Conservation (phyloP, 768 basidiomycete species). For the Termitomyces sp. region DNA sequence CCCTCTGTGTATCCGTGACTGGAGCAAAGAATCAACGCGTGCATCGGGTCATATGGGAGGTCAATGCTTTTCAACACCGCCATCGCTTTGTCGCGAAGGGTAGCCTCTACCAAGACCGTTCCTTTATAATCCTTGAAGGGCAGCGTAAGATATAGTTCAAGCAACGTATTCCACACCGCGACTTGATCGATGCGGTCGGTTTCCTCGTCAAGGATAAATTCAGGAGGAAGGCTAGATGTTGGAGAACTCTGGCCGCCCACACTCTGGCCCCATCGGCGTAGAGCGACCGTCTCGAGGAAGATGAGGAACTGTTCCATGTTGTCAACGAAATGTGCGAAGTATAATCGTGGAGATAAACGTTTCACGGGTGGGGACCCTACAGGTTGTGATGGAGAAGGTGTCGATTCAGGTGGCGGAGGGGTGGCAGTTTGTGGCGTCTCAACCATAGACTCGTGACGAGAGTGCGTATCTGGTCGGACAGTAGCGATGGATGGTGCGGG, state of each 20-base stretch:
- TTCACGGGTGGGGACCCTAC: constrained; percentile 30
- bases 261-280: constrained; percentile 72
- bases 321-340: constrained; percentile 93
- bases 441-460: constrained; percentile 31
- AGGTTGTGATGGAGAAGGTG: constrained; percentile 17
- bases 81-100: constrained; percentile 61
- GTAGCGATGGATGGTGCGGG: constrained; percentile 45
- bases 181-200: constrained; percentile 42
- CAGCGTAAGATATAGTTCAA: constrained; percentile 78
- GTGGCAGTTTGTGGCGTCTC: constrained; percentile 24
- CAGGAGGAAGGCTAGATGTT: constrained; percentile 9
- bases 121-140: constrained; percentile 24
- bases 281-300: constrained; percentile 86
- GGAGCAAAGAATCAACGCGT: constrained; percentile 94
- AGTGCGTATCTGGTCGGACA: constrained; percentile 29
- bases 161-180: constrained; percentile 12
- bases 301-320: constrained; percentile 76
- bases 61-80: constrained; percentile 54
- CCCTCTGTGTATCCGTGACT: constrained; percentile 78
- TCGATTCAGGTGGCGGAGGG: constrained; percentile 28
- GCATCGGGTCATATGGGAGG: constrained; percentile 81
- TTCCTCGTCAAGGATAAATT: constrained; percentile 34
- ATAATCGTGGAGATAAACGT: constrained; percentile 75
- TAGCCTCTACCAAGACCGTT: constrained; percentile 25
- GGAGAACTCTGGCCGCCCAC: constrained; percentile 25